Percentiles rank a stretch among this genome's conserved stretches.
Conservation (phyloP, 2,329 filamentous ascomycete genomes). For the Aspergillus fructus region DNA sequence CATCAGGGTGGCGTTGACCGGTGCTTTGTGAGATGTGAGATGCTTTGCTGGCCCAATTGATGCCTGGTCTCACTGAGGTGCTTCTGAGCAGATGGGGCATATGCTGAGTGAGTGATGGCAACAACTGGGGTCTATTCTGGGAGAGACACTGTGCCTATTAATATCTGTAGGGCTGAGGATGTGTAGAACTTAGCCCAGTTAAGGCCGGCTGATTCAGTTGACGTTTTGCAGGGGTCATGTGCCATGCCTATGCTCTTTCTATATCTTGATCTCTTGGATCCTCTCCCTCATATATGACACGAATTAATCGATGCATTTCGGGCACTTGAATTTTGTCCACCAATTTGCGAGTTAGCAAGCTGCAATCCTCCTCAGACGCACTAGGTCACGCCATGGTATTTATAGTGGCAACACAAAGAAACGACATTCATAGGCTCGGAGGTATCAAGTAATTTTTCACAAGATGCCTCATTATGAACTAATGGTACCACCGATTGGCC, state of each 20-base stretch:
- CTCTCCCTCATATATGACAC: background rate
- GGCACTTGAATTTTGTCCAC: no score
- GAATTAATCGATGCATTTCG: background rate
- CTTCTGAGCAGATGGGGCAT: background rate
- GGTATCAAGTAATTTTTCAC: no score
- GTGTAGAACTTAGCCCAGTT: background rate
- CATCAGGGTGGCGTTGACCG: background rate
- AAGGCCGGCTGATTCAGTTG: background rate
- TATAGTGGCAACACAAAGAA: no score
- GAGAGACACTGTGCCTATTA: background rate
- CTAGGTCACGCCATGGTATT: no score
- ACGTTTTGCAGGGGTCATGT: background rate
- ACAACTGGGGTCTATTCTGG: background rate
- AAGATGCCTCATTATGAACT: no score
- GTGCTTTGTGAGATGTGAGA: background rate
- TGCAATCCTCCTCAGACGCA: no score
- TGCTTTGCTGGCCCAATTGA: background rate
- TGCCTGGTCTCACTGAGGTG: background rate
- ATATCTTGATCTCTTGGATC: background rate
- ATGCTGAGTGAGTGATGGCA: background rate
- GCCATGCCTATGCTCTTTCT: background rate
- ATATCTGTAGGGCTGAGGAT: constrained; percentile 3
- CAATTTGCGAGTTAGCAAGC: no score
- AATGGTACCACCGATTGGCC: no score
- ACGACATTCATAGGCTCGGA: no score